Evolutionary conservation across 768 basidiomycete genomes (phyloP).

Genomic region (Terana coerulea): DNA sequence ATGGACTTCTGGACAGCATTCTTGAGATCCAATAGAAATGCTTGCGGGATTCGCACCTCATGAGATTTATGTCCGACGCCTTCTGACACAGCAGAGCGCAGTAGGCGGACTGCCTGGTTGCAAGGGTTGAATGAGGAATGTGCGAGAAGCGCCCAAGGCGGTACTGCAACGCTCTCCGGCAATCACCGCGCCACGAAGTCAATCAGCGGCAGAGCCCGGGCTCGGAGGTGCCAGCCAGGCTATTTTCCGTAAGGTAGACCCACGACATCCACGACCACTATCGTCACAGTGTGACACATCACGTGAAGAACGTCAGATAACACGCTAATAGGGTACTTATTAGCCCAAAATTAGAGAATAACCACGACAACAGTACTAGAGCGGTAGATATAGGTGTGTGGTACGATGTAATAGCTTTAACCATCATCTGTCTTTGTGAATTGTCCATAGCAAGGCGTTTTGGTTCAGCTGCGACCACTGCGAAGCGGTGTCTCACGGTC

Average conservation of each 20-base stretch:
- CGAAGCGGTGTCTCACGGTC: too few species aligned
- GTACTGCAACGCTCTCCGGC: not conserved
- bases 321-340: too few species aligned
- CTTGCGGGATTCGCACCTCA: not conserved
- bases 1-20: not conserved
- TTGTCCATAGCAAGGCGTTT: too few species aligned
- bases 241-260: not conserved
- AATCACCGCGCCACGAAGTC: not conserved
- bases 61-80: not conserved
- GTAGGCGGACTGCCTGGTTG: not conserved
- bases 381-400: too few species aligned
- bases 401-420: too few species aligned
- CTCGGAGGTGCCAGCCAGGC: too few species aligned
- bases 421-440: too few species aligned
- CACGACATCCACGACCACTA: not conserved
- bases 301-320: not conserved
- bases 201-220: too few species aligned
- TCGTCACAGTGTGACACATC: not conserved
- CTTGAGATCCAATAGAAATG: not conserved
- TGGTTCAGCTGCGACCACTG: too few species aligned
- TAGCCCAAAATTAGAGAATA: too few species aligned
- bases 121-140: not conserved
- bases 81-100: not conserved
- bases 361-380: too few species aligned
- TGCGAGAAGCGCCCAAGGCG: not conserved